phyloP scores from a whole-genome alignment of 2,329 filamentous ascomycete genomes.

The Albophoma yamanashiensis region DNA sequence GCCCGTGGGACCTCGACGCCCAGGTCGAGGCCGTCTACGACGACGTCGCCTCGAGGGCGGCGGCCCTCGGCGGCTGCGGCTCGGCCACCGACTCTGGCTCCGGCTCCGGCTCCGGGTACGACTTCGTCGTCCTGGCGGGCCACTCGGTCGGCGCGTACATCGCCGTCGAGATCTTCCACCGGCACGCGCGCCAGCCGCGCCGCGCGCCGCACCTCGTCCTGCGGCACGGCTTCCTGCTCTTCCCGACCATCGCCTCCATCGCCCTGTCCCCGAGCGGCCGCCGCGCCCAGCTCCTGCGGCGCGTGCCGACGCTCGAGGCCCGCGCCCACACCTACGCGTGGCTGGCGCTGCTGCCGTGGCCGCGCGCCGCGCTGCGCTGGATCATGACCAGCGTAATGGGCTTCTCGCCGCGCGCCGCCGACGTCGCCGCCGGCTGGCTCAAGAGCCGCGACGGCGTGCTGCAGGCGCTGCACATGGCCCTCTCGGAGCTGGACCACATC shows the following conservation, averaged over 20 bases:
- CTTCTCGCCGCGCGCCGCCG: constrained; percentile 37
- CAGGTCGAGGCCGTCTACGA: constrained; percentile 37
- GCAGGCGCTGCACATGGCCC: constrained; percentile 48
- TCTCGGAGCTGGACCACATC: constrained; percentile 50
- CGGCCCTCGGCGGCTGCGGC: neutral
- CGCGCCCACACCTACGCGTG: constrained; percentile 30
- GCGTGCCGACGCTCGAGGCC: constrained; percentile 28
- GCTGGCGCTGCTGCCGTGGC: constrained; percentile 29
- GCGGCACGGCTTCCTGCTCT: constrained; percentile 51
- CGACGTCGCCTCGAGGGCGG: constrained; percentile 20
- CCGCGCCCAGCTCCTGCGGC: constrained; percentile 28
- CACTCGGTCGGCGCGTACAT: constrained; percentile 70
- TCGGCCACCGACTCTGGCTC: constrained; percentile 7
- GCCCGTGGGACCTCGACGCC: constrained; percentile 40
- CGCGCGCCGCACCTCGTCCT: constrained; percentile 29
- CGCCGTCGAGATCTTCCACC: constrained; percentile 53
- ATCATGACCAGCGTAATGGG: constrained; percentile 32
- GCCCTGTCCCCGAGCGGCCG: constrained; percentile 49
- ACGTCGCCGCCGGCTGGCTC: constrained; percentile 42
- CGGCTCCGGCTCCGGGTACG: constrained; percentile 29
- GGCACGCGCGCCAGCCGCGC: constrained; percentile 31
- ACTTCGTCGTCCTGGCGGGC: constrained; percentile 55
- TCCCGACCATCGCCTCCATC: constrained; percentile 66
- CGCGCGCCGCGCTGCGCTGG: constrained; percentile 27
- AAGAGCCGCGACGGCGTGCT: constrained; percentile 45